These are phyloP conservation scores for Aspergillus incahuasiensis DNA, from an alignment of 495 filamentous ascomycete genomes.

Conservation along the genomic window DNA sequence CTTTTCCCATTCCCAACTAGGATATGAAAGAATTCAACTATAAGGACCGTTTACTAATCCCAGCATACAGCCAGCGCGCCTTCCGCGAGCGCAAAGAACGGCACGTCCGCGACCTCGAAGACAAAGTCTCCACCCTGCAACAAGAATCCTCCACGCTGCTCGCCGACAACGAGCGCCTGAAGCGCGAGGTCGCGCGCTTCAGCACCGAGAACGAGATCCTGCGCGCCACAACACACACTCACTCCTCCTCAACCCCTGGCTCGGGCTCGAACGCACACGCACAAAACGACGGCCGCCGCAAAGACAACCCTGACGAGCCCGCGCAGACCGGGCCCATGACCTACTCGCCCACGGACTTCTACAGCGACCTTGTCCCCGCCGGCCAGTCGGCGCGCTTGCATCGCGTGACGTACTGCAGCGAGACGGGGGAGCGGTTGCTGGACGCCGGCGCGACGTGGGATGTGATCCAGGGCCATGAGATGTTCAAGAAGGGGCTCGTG, in stretches of 20 bases:
- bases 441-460: constrained; percentile 87
- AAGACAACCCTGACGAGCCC: constrained; percentile 22
- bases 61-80: constrained; percentile 74
- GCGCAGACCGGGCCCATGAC: constrained; percentile 61
- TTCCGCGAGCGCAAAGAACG: constrained; percentile 96
- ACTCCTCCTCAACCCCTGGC: background rate
- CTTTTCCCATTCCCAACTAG: too few relatives aligned
- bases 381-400: constrained; percentile 51
- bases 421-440: constrained; percentile 70
- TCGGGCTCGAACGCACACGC: background rate
- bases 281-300: background rate
- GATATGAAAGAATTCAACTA: too few relatives aligned
- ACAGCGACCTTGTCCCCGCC: constrained; percentile 35
- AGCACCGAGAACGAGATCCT: constrained; percentile 92
- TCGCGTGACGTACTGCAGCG: constrained; percentile 59
- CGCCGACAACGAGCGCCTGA: constrained; percentile 79
- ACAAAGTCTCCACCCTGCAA: constrained; percentile 73
- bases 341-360: constrained; percentile 70
- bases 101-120: constrained; percentile 87
- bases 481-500: constrained; percentile 76
- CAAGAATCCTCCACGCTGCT: constrained; percentile 48
- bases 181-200: constrained; percentile 72
- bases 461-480: constrained; percentile 74
- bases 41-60: too few relatives aligned
- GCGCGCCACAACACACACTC: constrained; percentile 60